Conservation (phyloP, 768 basidiomycete genomes). For the Lenzites betulinus region DNA sequence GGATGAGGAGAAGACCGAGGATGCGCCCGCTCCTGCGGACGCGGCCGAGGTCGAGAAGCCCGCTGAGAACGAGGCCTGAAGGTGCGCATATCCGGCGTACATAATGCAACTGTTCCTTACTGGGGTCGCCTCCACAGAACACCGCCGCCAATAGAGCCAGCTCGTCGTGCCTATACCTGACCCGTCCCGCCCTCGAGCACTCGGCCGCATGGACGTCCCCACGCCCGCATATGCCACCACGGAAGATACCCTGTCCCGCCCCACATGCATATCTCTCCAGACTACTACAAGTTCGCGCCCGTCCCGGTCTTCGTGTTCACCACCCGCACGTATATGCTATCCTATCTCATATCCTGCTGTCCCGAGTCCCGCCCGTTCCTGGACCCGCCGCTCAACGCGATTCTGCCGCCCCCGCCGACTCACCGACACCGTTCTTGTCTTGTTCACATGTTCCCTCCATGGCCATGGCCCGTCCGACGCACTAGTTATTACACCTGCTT, state of each 20-base stretch:
- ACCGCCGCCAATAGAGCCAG: no score
- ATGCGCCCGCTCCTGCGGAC: background rate
- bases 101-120: no score
- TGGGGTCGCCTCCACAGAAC: no score
- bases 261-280: background rate
- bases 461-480: no score
- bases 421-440: no score
- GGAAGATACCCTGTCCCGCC: conserved; percentile 15
- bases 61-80: background rate
- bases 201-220: conserved; percentile 14
- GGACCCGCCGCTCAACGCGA: no score
- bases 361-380: no score
- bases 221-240: conserved; percentile 1
- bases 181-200: background rate
- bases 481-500: no score
- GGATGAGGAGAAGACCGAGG: background rate
- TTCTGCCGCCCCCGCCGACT: no score
- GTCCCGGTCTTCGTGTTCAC: no score
- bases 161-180: conserved; percentile 10
- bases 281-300: no score
- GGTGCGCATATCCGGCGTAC: background rate
- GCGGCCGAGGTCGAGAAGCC: conserved; percentile 4
- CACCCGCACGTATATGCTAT: background rate
- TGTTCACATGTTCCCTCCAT: no score
- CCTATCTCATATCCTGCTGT: background rate